Conservation (phyloP, 225 moss, liverwort and hornwort species). For the Straminergon stramineum region DNA sequence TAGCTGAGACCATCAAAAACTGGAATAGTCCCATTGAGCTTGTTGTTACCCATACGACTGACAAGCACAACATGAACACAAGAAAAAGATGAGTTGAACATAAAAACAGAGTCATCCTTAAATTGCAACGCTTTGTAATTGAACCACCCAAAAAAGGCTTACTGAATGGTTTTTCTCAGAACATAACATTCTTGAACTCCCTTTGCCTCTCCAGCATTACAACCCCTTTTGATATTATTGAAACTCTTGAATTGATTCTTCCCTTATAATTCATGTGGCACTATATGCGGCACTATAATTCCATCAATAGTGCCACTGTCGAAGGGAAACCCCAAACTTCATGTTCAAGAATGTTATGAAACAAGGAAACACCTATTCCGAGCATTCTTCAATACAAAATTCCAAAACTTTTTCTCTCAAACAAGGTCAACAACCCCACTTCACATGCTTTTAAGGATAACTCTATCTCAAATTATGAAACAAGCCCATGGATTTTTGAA, state of each 20-base stretch:
- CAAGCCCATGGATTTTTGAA: background rate
- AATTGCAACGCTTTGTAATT: background rate
- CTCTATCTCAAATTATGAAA: background rate
- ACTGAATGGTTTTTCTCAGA: too few species aligned
- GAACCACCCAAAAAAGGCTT: background rate
- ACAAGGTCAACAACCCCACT: background rate
- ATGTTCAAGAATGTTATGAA: background rate
- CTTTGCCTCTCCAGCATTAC: background rate
- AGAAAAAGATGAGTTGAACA: background rate
- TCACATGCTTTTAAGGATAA: background rate
- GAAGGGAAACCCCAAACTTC: background rate
- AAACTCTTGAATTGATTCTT: background rate
- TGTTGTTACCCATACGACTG: conserved; percentile 40
- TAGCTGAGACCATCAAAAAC: conserved; percentile 19
- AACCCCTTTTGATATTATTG: background rate
- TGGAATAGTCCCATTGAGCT: conserved; percentile 41
- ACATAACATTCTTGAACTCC: background rate
- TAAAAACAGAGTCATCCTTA: background rate
- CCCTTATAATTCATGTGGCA: background rate
- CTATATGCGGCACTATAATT: background rate
- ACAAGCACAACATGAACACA: background rate
- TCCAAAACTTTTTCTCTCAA: background rate
- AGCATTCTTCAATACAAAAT: background rate
- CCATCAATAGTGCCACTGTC: background rate
- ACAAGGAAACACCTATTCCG: too few species aligned